phyloP scores from a whole-genome alignment of 306 rosid species.

The Trifolium dubium region DNA sequence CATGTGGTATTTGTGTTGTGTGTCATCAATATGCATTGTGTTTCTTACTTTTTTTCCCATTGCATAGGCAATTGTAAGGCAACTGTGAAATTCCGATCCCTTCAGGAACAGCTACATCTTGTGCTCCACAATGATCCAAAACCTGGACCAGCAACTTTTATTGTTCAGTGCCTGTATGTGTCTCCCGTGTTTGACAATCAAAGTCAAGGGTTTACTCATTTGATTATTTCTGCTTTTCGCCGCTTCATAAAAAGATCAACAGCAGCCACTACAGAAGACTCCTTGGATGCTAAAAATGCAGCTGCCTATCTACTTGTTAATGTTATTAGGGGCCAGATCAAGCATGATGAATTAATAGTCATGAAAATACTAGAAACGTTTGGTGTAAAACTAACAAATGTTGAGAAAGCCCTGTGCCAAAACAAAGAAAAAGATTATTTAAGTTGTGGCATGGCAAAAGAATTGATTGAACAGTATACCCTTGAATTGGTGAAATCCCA shows the following conservation, averaged over 20 bases:
- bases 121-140: conserved; percentile 81
- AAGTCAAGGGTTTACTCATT: conserved; percentile 84
- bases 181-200: conserved; percentile 72
- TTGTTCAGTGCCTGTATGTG: conserved; percentile 75
- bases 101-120: conserved; percentile 79
- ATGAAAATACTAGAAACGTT: conserved; percentile 72
- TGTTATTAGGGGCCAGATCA: conserved; percentile 68
- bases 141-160: conserved; percentile 86
- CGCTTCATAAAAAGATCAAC: conserved; percentile 64
- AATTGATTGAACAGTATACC: conserved; percentile 66
- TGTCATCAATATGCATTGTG: conserved; percentile 19
- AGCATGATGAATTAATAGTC: conserved; percentile 73
- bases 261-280: conserved; percentile 48
- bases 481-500: conserved; percentile 63
- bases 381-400: conserved; percentile 65
- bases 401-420: conserved; percentile 68
- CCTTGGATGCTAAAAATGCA: conserved; percentile 56
- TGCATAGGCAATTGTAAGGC: conserved; percentile 85
- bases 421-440: conserved; percentile 46
- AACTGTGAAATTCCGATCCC: conserved; percentile 81
- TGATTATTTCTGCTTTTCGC: conserved; percentile 74
- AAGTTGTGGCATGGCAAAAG: conserved; percentile 57
- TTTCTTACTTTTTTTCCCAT: conserved; percentile 44
- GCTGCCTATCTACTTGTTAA: conserved; percentile 75
- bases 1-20: neutral